Conservation (phyloP, 1,284 basidiomycete species). For the Exobasidium rhododendri region DNA sequence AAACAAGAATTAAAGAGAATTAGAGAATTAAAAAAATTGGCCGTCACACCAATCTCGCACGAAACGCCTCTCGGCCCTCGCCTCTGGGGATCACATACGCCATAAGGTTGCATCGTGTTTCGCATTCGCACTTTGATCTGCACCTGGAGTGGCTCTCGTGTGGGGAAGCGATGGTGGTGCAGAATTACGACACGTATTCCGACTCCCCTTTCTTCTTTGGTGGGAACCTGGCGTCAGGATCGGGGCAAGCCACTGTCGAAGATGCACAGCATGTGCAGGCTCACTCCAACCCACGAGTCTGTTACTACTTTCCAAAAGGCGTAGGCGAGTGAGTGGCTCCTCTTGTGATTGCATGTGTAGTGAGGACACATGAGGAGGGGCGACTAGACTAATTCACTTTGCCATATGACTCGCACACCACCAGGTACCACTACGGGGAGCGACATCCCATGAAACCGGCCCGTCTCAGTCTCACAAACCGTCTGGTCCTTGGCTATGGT, state of each 20-base stretch:
- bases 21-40: no score
- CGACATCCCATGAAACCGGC: slow-evolving; percentile 98
- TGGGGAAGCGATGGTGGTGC: slow-evolving; percentile 48
- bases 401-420: no score
- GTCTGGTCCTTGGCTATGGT: slow-evolving; percentile 92
- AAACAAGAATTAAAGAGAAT: no score
- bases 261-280: slow-evolving; percentile 38
- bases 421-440: slow-evolving; percentile 63
- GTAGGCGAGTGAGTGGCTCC: slow-evolving; percentile 71
- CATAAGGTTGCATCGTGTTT: no score
- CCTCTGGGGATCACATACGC: no score
- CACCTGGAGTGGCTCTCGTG: no score
- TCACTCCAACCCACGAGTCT: slow-evolving; percentile 66
- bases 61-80: no score
- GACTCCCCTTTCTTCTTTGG: slow-evolving; percentile 51
- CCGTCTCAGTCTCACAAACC: slow-evolving; percentile 86
- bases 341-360: no score
- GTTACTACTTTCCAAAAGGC: slow-evolving; percentile 90
- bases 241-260: slow-evolving; percentile 17
- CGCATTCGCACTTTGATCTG: no score
- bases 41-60: no score
- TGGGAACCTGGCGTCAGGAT: slow-evolving; percentile 27
- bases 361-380: no score
- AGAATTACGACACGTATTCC: slow-evolving; percentile 49
- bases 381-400: no score